These are phyloP conservation scores for Phialemonium atrogriseum DNA, from an alignment of 2,329 filamentous ascomycete species.

Conservation along the genomic window DNA sequence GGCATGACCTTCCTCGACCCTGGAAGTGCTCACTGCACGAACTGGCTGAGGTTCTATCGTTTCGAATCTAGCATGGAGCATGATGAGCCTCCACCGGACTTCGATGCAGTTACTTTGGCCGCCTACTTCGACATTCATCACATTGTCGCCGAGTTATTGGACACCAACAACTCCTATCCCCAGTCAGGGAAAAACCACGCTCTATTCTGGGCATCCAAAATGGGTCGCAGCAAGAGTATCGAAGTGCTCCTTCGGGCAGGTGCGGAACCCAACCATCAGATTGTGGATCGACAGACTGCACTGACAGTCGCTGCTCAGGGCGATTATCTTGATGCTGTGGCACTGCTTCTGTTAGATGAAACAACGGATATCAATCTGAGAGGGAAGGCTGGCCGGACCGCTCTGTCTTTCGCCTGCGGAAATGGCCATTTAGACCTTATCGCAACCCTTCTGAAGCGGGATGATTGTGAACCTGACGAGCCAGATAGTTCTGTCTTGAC, in stretches of 20 bases:
- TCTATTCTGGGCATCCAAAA: conserved; percentile 22
- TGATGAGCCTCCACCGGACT: conserved; percentile 12
- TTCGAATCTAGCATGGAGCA: conserved; percentile 12
- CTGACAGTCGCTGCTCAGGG: conserved; percentile 20
- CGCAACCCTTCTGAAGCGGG: conserved; percentile 13
- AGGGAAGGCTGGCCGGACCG: conserved; percentile 17
- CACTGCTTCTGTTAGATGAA: conserved; percentile 16
- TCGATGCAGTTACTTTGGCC: conserved; percentile 18
- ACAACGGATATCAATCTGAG: conserved; percentile 14
- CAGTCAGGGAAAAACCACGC: conserved; percentile 11
- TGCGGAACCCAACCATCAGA: conserved; percentile 13
- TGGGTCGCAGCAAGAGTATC: conserved; percentile 14
- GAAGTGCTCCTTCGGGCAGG: conserved; percentile 13
- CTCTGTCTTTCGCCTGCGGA: conserved; percentile 23
- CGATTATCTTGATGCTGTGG: conserved; percentile 17
- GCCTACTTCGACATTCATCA: conserved; percentile 22
- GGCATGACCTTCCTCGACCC: conserved; percentile 12
- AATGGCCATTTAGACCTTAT: conserved; percentile 22
- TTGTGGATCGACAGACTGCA: conserved; percentile 15
- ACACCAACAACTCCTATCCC: conserved; percentile 4
- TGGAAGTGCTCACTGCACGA: conserved; percentile 12
- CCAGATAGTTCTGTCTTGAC: conserved; percentile 19
- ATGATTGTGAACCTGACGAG: conserved; percentile 12
- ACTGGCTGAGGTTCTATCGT: conserved; percentile 26
- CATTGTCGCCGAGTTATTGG: conserved; percentile 12